Evolutionary conservation across 2,329 filamentous ascomycete species (phyloP).

Genomic region (Fusarium virguliforme): DNA sequence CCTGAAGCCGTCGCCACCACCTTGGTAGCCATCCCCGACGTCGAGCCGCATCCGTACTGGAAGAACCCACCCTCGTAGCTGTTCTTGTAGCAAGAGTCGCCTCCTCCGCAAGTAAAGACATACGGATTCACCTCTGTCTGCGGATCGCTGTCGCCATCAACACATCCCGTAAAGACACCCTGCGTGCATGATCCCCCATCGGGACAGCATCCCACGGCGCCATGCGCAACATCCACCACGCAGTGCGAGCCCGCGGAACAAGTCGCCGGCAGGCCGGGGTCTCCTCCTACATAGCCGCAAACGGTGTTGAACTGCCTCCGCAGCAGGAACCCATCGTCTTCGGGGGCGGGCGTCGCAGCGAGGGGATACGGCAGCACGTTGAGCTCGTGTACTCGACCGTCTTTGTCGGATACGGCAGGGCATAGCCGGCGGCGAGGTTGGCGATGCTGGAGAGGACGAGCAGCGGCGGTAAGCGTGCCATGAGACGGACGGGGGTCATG

Average conservation of each 20-base stretch:
- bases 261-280: conserved; percentile 68
- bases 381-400: conserved; percentile 57
- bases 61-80: conserved; percentile 69
- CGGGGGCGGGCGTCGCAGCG: conserved; percentile 60
- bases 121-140: conserved; percentile 71
- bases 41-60: conserved; percentile 71
- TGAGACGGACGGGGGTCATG: conserved; percentile 52
- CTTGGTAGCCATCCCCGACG: conserved; percentile 64
- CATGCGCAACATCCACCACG: conserved; percentile 66
- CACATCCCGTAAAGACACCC: conserved; percentile 72
- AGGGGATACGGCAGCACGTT: conserved; percentile 60
- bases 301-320: conserved; percentile 68
- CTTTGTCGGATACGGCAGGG: conserved; percentile 60
- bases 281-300: conserved; percentile 71
- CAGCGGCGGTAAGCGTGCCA: conserved; percentile 57
- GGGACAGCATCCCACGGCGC: conserved; percentile 72
- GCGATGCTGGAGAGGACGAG: conserved; percentile 57
- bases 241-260: conserved; percentile 73
- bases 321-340: conserved; percentile 52
- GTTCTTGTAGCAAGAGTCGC: conserved; percentile 70
- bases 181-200: conserved; percentile 66
- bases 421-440: conserved; percentile 56
- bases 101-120: conserved; percentile 69
- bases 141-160: conserved; percentile 66
- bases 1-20: conserved; percentile 66